These are phyloP conservation scores for Curvularia verruculosa DNA, from an alignment of 2,329 filamentous ascomycete genomes.

Conservation along the genomic window DNA sequence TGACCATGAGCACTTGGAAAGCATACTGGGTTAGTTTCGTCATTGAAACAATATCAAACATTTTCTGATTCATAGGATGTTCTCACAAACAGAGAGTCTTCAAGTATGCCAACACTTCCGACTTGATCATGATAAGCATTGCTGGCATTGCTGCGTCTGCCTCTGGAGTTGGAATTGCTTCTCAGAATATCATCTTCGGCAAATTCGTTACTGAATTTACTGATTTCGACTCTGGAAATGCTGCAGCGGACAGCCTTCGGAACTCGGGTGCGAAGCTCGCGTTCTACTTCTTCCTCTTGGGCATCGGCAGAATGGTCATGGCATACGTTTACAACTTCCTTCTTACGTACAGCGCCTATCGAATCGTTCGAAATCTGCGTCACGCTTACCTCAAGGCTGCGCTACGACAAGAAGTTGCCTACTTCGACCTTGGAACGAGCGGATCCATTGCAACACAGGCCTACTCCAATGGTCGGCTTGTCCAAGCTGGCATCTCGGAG, in stretches of 20 bases:
- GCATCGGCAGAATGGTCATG: conserved; percentile 14
- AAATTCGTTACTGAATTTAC: conserved; percentile 20
- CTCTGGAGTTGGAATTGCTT: conserved; percentile 20
- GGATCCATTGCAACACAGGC: conserved; percentile 26
- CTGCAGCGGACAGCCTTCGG: conserved; percentile 4
- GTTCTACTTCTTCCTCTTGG: conserved; percentile 19
- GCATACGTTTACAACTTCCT: conserved; percentile 22
- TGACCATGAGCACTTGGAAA: conserved; percentile 26
- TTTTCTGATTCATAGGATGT: not conserved
- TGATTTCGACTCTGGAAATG: conserved; percentile 12
- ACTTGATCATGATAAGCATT: conserved; percentile 9
- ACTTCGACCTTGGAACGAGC: conserved; percentile 26
- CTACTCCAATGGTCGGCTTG: conserved; percentile 1
- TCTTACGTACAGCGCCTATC: conserved; percentile 17
- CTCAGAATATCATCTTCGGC: conserved; percentile 21
- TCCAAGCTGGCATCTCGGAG: conserved; percentile 23
- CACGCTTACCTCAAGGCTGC: conserved; percentile 18
- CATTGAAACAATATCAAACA: not conserved
- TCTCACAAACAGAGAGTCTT: conserved; percentile 10
- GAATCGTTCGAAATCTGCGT: conserved; percentile 19
- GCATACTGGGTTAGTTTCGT: conserved; percentile 15
- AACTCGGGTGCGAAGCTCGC: conserved; percentile 8
- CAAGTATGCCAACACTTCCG: conserved; percentile 12
- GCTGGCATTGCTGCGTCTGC: conserved; percentile 14
- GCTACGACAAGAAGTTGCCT: conserved; percentile 36